Percentiles rank a stretch among this genome's conserved stretches.
Evolutionary conservation across 192 early-diverging fungal genomes (phyloP).

Genomic region (Chytriomyces sp.): DNA sequence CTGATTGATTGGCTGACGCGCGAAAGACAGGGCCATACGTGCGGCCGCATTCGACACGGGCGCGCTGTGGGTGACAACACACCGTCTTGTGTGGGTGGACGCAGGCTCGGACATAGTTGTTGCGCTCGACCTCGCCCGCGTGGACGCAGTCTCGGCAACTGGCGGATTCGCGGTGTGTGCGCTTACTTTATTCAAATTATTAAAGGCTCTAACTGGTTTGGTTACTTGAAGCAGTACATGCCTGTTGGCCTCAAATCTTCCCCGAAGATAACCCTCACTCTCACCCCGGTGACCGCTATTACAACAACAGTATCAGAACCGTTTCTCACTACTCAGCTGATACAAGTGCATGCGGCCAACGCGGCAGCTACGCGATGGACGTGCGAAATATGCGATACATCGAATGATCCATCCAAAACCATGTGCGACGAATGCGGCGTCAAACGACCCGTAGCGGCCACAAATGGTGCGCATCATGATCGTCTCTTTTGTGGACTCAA

Average conservation of each 20-base stretch:
- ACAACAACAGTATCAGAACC: background rate
- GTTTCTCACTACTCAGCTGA: constrained; percentile 4
- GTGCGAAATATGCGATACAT: constrained; percentile 36
- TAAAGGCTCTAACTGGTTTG: background rate
- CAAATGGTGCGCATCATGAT: too few species aligned
- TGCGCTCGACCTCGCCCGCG: constrained; percentile 15
- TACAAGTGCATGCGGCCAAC: too few species aligned
- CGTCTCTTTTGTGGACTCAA: too few species aligned
- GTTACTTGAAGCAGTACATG: background rate
- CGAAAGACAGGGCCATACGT: constrained; percentile 51
- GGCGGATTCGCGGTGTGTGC: constrained; percentile 15
- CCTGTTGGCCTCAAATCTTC: constrained; percentile 42
- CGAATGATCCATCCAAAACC: background rate
- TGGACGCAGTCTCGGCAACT: constrained; percentile 18
- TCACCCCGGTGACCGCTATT: constrained; percentile 20
- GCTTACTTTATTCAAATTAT: background rate
- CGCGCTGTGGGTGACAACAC: constrained; percentile 70
- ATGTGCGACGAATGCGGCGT: constrained; percentile 37
- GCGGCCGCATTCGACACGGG: constrained; percentile 71
- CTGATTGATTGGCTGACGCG: background rate
- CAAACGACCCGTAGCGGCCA: too few species aligned
- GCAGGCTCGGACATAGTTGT: constrained; percentile 8
- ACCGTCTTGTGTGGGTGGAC: constrained; percentile 82
- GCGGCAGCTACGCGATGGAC: constrained; percentile 28
- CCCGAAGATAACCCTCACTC: constrained; percentile 65